Conservation (phyloP, 2,329 filamentous ascomycete species). For the Colletotrichum lentis region DNA sequence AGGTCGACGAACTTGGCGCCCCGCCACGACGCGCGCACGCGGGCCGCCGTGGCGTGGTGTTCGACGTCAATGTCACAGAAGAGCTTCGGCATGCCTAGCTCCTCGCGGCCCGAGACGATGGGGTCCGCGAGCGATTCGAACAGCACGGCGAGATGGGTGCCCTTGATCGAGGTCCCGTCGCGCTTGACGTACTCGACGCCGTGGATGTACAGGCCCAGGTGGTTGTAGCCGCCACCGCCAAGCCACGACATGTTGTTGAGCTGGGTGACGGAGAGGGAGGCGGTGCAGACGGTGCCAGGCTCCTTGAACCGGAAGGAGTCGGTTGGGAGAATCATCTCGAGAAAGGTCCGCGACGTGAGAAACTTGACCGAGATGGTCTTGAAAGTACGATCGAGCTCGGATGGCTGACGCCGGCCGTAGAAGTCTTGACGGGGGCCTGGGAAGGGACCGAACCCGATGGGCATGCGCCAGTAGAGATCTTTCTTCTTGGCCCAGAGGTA, state of each 20-base stretch:
- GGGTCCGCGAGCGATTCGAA: conserved; percentile 68
- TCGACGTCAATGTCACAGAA: conserved; percentile 60
- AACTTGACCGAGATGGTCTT: conserved; percentile 58
- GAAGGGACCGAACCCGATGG: conserved; percentile 56
- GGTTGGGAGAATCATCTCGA: conserved; percentile 58
- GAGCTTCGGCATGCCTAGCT: conserved; percentile 69
- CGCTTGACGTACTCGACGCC: conserved; percentile 64
- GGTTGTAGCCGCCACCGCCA: conserved; percentile 65
- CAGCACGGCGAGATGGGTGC: conserved; percentile 64
- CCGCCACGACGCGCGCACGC: conserved; percentile 53
- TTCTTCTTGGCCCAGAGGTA: conserved; percentile 55
- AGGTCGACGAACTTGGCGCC: conserved; percentile 53
- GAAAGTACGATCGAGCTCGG: conserved; percentile 48
- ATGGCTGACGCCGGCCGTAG: conserved; percentile 27
- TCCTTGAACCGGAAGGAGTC: conserved; percentile 52
- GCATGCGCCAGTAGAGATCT: conserved; percentile 54
- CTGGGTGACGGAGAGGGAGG: conserved; percentile 53
- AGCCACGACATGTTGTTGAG: conserved; percentile 67
- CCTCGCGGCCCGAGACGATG: conserved; percentile 66
- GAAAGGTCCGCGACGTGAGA: conserved; percentile 58
- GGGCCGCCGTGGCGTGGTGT: conserved; percentile 45
- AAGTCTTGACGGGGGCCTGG: conserved; percentile 47
- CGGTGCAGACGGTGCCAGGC: conserved; percentile 55
- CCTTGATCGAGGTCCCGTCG: conserved; percentile 57
- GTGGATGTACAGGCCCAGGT: conserved; percentile 69